Base-by-base conservation (phyloP, 2,329 filamentous ascomycete species). In the Sporothrix pallida region DNA sequence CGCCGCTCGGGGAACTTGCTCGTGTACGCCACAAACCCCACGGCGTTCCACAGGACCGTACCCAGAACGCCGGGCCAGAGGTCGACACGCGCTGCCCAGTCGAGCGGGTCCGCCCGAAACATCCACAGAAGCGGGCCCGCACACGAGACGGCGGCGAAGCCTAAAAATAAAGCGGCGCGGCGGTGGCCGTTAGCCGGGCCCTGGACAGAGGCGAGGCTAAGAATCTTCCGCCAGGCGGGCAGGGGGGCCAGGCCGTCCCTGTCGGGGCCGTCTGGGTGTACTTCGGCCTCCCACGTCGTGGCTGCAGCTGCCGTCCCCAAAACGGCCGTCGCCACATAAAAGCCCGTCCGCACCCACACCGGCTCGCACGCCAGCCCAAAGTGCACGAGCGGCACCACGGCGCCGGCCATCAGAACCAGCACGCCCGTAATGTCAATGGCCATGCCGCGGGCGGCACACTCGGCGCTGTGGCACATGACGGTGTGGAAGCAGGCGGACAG, bases 401-500 rank as follows among this genome's bases (percentile, higher is more conserved):
- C 86, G 3, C 87, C 86, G 87, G 88, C 91, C 80, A 91, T 91
- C 74, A 91, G 79, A 7, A 87, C 81, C 2, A 91, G 84, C 60
- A 91, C 88, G 8, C 89, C 88, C 60, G 89, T 84, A 76, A 90
- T 89, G 78, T 91, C 89, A 42, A 90, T 80, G 77, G 88, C 86
- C 75, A 89, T 87, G 6, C 87, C 88, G 74, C 87, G 83, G 12
- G 81, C 81, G 52, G 84, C 84, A 15, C 87, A 82, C 6, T 80
- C 77, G 8, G 84, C 81, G 70, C 85, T 87, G 76, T 90, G 88
- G 73, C 86, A 87, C 75, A 85, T 84, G 69, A 90, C 83, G 1
- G 86, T 87, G 78, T 90, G 88, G 76, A 87, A 90, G 6, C 80
- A 79, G 5, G 83, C 81, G 1, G 86, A 87, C 0, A 87, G 78